Conservation (phyloP, 2,329 filamentous ascomycete genomes). For the Amphichorda felina region DNA sequence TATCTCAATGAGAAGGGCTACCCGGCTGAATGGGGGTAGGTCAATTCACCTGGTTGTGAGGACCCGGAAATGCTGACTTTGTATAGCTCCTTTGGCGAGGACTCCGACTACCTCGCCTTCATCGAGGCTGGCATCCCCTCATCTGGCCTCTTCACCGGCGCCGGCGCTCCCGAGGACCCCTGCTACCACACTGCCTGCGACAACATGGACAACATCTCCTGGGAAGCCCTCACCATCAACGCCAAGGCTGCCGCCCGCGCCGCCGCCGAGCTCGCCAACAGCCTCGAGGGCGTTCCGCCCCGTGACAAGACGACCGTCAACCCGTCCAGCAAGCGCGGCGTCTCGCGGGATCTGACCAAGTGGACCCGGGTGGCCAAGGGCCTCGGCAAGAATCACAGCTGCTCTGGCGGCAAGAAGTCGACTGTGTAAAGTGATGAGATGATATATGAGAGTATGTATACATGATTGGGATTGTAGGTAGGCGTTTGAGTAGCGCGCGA, state of each 20-base stretch:
- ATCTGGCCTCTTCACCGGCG: constrained; percentile 27
- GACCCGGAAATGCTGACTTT: constrained; percentile 1
- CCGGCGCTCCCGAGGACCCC: constrained; percentile 14
- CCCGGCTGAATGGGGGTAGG: constrained; percentile 18
- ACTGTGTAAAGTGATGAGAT: constrained; percentile 2
- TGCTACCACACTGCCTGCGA: constrained; percentile 23
- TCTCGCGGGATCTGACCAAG: constrained; percentile 6
- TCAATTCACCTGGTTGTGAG: neutral
- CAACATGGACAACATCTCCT: constrained; percentile 19
- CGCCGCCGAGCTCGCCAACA: constrained; percentile 22
- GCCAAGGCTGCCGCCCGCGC: constrained; percentile 30
- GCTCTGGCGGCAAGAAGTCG: constrained; percentile 2
- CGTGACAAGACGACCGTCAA: constrained; percentile 11
- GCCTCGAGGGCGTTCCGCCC: constrained; percentile 11
- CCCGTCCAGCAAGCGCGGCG: constrained; percentile 7
- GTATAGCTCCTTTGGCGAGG: constrained; percentile 19
- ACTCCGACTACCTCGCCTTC: constrained; percentile 29
- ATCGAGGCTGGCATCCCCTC: constrained; percentile 25
- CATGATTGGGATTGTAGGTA: too few relatives aligned
- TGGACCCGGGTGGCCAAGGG: constrained; percentile 4
- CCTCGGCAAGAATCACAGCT: constrained; percentile 4
- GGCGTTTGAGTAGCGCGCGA: too few relatives aligned
- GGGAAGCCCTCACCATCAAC: constrained; percentile 18
- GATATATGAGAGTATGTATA: neutral
- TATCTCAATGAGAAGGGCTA: constrained; percentile 22